phyloP scores from a whole-genome alignment of 73 alveolate species.

The Stentor coeruleus region DNA sequence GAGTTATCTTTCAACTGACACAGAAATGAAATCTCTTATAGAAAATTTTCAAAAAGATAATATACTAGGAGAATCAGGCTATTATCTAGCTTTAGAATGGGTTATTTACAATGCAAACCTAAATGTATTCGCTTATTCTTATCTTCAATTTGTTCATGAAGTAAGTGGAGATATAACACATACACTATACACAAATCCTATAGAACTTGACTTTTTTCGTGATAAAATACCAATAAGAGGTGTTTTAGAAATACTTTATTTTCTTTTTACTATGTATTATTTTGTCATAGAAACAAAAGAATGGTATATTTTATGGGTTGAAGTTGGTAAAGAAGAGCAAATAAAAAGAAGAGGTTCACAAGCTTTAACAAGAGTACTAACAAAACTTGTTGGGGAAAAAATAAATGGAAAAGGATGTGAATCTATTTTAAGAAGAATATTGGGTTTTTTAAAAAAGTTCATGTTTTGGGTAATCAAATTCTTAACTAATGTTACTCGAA shows the following conservation, averaged over 20 bases:
- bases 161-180: background rate
- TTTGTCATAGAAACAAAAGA: background rate
- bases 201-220: background rate
- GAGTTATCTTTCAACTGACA: background rate
- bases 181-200: background rate
- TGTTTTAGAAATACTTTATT: conserved; percentile 31
- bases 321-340: background rate
- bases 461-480: background rate
- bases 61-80: conserved; percentile 13
- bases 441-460: background rate
- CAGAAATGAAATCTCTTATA: background rate
- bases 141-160: background rate
- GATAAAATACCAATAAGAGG: conserved; percentile 25
- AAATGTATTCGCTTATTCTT: background rate
- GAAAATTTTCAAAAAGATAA: background rate
- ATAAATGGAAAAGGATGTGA: background rate
- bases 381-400: background rate
- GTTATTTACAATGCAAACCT: background rate
- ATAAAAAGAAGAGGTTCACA: background rate
- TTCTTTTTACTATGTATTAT: conserved; percentile 31
- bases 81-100: conserved; percentile 31
- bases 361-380: background rate
- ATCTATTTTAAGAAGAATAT: background rate
- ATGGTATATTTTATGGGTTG: background rate
- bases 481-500: background rate